Conservation (phyloP, 2,329 filamentous ascomycete species). For the Cercospora nicotianae region DNA sequence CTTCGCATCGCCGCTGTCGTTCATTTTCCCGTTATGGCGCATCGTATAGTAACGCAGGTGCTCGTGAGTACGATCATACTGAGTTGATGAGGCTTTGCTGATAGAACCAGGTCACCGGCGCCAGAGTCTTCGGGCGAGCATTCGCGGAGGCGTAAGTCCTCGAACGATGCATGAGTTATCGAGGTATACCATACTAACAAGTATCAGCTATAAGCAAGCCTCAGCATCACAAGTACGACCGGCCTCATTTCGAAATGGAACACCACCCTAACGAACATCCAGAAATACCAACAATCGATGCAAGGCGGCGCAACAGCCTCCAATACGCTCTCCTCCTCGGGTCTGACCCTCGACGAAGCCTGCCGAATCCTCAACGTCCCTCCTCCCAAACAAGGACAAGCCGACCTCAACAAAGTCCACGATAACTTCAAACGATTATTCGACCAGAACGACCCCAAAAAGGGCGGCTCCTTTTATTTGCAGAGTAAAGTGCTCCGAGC, state of each 20-base stretch:
- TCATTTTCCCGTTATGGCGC: conserved; percentile 58
- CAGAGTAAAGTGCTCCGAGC: conserved; percentile 95
- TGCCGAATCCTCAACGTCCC: conserved; percentile 97
- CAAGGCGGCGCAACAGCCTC: conserved; percentile 38
- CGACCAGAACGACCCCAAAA: conserved; percentile 90
- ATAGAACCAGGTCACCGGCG: conserved; percentile 64
- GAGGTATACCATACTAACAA: conserved; percentile 9
- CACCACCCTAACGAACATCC: conserved; percentile 52
- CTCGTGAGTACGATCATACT: conserved; percentile 48
- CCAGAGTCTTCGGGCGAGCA: conserved; percentile 87
- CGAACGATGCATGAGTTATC: not conserved
- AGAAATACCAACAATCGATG: conserved; percentile 39
- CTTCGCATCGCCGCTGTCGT: conserved; percentile 14
- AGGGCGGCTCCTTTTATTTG: conserved; percentile 95
- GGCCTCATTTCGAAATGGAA: not conserved
- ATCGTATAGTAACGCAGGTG: conserved; percentile 92
- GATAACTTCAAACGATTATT: conserved; percentile 92
- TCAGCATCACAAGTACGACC: conserved; percentile 61
- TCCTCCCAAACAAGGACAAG: conserved; percentile 74
- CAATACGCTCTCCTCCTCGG: conserved; percentile 62
- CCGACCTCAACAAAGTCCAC: conserved; percentile 76
- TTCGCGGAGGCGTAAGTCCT: conserved; percentile 70
- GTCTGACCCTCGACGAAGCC: conserved; percentile 91
- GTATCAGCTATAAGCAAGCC: conserved; percentile 74
- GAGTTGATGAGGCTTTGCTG: not conserved